These are phyloP conservation scores for Tetrahymena thermophila DNA, from an alignment of 73 alveolate species.

Conservation along the genomic window DNA sequence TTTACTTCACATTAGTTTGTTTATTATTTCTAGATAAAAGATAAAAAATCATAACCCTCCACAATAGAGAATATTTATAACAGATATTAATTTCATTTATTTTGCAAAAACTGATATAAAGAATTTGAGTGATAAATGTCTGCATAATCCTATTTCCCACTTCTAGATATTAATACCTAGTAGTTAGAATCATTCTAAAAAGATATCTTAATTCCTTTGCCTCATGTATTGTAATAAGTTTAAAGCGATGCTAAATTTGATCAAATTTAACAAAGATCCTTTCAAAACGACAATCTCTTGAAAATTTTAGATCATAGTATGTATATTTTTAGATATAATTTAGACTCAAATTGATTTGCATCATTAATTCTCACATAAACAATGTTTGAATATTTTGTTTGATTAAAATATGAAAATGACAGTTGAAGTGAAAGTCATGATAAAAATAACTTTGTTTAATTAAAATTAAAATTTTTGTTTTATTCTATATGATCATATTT, in stretches of 20 bases:
- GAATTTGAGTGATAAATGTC: background rate
- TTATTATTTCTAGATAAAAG: background rate
- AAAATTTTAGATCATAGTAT: background rate
- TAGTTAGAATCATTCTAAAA: background rate
- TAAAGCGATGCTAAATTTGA: background rate
- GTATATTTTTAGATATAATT: background rate
- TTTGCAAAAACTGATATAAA: background rate
- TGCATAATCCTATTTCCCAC: background rate
- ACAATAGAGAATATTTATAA: too few species aligned
- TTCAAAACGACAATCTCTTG: background rate
- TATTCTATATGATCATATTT: background rate
- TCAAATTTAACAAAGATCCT: background rate
- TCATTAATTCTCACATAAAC: too few species aligned
- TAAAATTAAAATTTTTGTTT: too few species aligned
- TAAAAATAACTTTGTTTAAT: too few species aligned
- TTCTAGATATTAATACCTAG: background rate
- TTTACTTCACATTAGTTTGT: background rate
- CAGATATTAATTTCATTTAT: too few species aligned
- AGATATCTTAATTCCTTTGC: background rate
- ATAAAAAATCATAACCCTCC: background rate
- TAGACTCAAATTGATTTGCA: background rate
- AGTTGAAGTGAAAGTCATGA: too few species aligned
- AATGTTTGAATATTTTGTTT: too few species aligned
- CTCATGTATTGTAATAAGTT: background rate
- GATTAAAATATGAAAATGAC: too few species aligned